phyloP scores from a whole-genome alignment of 768 basidiomycete genomes.

The Amanita exitialis region DNA sequence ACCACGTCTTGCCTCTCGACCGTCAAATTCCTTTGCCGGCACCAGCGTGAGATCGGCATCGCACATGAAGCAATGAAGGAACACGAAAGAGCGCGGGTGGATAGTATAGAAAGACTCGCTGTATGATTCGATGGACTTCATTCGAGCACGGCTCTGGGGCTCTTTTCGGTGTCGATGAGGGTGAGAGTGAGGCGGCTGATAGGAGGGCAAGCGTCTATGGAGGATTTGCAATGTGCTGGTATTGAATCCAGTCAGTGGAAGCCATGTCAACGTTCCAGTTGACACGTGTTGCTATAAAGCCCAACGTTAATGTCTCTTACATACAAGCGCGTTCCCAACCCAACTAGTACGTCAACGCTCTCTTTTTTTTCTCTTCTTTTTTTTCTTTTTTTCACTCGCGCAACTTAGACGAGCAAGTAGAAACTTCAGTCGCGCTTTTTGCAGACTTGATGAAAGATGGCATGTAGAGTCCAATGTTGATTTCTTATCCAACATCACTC shows the following conservation, averaged over 20 bases:
- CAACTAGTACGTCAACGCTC: conserved; percentile 10
- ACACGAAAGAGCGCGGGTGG: too few species aligned
- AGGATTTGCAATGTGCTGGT: not conserved
- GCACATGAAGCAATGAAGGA: conserved; percentile 44
- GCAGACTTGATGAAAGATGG: conserved; percentile 15
- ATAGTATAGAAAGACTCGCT: too few species aligned
- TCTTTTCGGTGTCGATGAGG: conserved; percentile 11
- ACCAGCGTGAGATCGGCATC: conserved; percentile 39
- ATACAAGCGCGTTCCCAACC: conserved; percentile 12
- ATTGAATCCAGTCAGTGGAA: not conserved
- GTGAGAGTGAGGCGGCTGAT: conserved; percentile 16
- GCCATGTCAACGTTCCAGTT: too few species aligned
- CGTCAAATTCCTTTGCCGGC: conserved; percentile 25
- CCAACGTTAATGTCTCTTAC: conserved; percentile 12
- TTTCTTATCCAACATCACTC: not conserved
- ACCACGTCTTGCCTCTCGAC: conserved; percentile 24
- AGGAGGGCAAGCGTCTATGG: conserved; percentile 7
- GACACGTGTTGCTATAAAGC: too few species aligned
- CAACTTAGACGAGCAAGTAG: conserved; percentile 11
- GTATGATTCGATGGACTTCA: conserved; percentile 13
- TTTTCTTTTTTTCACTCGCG: too few species aligned
- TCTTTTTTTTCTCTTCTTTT: too few species aligned
- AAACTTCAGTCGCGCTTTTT: conserved; percentile 12
- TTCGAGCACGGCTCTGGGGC: conserved; percentile 13
- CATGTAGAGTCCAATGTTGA: conserved; percentile 1